Evolutionary conservation across 345 rosid genomes (phyloP), one percentile per base, ranked within the genome.

Genomic region (Isatis tinctoria): DNA sequence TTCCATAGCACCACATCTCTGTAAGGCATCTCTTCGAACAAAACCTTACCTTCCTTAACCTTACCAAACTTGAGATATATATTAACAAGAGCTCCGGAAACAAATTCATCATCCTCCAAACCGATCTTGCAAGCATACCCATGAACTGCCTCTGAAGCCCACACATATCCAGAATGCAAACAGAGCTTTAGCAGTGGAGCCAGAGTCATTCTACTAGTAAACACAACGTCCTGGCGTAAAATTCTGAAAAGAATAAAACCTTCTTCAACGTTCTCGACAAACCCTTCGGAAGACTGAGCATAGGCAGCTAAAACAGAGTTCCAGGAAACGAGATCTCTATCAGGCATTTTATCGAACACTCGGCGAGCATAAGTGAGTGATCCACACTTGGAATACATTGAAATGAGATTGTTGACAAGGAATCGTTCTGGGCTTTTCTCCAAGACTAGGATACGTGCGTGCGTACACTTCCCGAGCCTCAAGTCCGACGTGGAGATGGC

Each of bases 1-100:
- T 85, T 87, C 92, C 92, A 87, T 72, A 82, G 76, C 65, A 87
- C 88, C 32, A 70, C 72, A 78, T 87, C 89, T 66, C 79, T 84
- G 3, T 65, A 78, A 20, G 67, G 67, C 82, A 85, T 80, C 39
- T 69, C 82, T 7, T 81, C 84, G 37, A 87, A 87, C 80, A 85
- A 74, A 73, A 12, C 56, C 62, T 65, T 72, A 70, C 85, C 88
- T 73, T 82, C 86, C 70, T 72, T 69, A 59, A 85, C 67, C 58
- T 73, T 70, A 35, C 85, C 75, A 66, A 85, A 81, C 69, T 85
- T 87, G 4, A 81, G 52, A 73, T 85, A 87, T 0, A 85, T 82
- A 75, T 82, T 85, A 35, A 87, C 86, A 10, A 85, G 81, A 57
- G 84, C 73, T 20, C 87, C 87, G 0, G 86, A 44, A 79, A 87